Percentiles rank a stretch among this genome's conserved stretches.
Conservation (phyloP, 2,329 filamentous ascomycete species). For the Phaeosphaeriaceae sp. region DNA sequence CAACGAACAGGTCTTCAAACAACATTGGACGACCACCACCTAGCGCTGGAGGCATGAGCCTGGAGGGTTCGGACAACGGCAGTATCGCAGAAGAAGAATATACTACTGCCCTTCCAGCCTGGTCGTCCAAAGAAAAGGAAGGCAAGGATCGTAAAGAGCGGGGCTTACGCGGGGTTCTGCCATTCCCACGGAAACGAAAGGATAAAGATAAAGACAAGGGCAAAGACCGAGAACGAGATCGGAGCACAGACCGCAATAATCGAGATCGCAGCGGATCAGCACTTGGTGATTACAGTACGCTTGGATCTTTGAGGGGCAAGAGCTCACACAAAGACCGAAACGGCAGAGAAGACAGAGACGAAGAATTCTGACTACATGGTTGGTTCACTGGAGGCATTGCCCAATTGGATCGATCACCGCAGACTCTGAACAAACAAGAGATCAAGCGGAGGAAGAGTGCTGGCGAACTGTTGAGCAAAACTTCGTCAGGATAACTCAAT, state of each 20-base stretch:
- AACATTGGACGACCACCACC: conserved; percentile 33
- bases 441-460: conserved; percentile 40
- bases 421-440: conserved; percentile 23
- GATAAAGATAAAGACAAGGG: conserved; percentile 29
- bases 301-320: conserved; percentile 16
- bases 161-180: conserved; percentile 48
- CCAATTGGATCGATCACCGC: conserved; percentile 11
- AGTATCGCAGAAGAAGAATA: conserved; percentile 46
- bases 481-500: background rate
- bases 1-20: conserved; percentile 25
- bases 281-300: conserved; percentile 28
- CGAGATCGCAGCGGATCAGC: conserved; percentile 18
- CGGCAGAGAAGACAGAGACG: conserved; percentile 17
- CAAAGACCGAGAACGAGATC: conserved; percentile 25
- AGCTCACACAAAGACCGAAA: conserved; percentile 6
- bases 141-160: conserved; percentile 48
- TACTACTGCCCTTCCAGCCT: conserved; percentile 46
- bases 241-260: conserved; percentile 22
- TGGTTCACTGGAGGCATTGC: conserved; percentile 38
- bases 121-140: conserved; percentile 40
- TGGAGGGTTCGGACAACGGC: conserved; percentile 46
- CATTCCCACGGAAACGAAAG: conserved; percentile 46
- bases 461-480: conserved; percentile 31
- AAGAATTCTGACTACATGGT: conserved; percentile 47
- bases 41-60: conserved; percentile 31